Conservation (phyloP, 352 stramenopile genomes). For the Phytophthora idaei region DNA sequence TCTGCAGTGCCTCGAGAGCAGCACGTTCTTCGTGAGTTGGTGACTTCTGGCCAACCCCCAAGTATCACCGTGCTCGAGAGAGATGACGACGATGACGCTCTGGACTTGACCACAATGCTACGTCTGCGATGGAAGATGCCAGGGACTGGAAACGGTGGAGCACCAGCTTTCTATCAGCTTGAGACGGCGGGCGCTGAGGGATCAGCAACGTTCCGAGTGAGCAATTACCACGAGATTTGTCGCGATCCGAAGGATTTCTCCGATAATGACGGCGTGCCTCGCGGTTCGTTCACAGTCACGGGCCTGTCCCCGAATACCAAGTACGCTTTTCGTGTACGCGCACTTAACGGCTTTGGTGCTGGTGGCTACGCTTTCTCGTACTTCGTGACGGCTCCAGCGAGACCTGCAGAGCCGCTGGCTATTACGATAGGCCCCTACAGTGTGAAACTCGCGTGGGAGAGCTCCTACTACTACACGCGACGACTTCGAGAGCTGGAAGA, state of each 20-base stretch:
- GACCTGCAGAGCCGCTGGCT: constrained; percentile 69
- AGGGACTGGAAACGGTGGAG: constrained; percentile 63
- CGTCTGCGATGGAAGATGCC: constrained; percentile 72
- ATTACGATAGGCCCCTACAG: constrained; percentile 69
- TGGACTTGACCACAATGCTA: constrained; percentile 78
- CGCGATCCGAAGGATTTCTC: constrained; percentile 88
- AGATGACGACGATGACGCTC: constrained; percentile 29
- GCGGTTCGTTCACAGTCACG: constrained; percentile 74
- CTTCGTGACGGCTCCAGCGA: constrained; percentile 83
- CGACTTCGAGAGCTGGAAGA: constrained; percentile 76
- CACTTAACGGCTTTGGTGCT: constrained; percentile 91
- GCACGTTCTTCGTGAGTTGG: constrained; percentile 63
- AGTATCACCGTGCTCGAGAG: constrained; percentile 62
- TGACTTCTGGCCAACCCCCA: constrained; percentile 69
- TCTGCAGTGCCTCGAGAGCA: constrained; percentile 75
- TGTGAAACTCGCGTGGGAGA: constrained; percentile 83
- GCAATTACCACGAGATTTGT: constrained; percentile 83
- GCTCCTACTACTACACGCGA: constrained; percentile 62
- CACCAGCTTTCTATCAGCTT: constrained; percentile 80
- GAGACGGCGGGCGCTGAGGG: constrained; percentile 82
- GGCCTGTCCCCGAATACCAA: constrained; percentile 85
- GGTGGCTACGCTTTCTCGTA: constrained; percentile 85
- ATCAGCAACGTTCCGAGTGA: constrained; percentile 64
- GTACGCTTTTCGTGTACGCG: constrained; percentile 90
- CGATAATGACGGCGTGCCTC: constrained; percentile 78